Evolutionary conservation across 306 rosid species (phyloP), one percentile per base, ranked within the genome.

Genomic region (Cicer cuneatum): DNA sequence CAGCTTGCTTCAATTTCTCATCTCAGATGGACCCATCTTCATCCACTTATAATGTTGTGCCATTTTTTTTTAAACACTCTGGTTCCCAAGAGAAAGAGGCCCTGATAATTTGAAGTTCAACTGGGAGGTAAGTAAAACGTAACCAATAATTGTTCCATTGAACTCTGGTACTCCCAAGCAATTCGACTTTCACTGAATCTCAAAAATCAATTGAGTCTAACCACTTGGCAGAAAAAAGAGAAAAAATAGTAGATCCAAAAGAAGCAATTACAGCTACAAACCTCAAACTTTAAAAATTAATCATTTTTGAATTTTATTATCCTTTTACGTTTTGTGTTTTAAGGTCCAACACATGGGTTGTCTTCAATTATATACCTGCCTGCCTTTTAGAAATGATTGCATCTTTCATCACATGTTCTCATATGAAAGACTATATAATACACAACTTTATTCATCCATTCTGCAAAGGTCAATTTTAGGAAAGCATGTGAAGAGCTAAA

Each of bases 11-110:
- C 77, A 67, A 73, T 53, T 66, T 54, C 53, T 77, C 73, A 62
- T 69, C 78, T 61, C 83, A 76, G 60, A 79, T 60, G 82, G 84
- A 57, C 83, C 82, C 84, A 62, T 37, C 12, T 67, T 12, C 49
- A 80, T 75, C 71, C 60, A 43, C 78, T 68, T 41, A 68, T 56
- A 75, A 49, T 52, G 40, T 79, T 78, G 63, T 72, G 43, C 65
- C 67, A 75, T 61, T 29, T 29, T 29, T 0, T 29, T 29, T 29
- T 0, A 29, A 29, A 29, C 5, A 29, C 5, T 29, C 5, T 29
- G 35, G 35, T 29, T 29, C 35, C 35, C 35, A 29, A 29, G 35
- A 29, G 35, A 29, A 29, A 29, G 35, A 29, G 35, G 35, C 5
- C 35, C 4, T 29, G 35, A 5, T 29, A 29, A 29, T 29, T 5